Conservation (phyloP, 805 yeast genomes). For the Candida stauntonica region DNA sequence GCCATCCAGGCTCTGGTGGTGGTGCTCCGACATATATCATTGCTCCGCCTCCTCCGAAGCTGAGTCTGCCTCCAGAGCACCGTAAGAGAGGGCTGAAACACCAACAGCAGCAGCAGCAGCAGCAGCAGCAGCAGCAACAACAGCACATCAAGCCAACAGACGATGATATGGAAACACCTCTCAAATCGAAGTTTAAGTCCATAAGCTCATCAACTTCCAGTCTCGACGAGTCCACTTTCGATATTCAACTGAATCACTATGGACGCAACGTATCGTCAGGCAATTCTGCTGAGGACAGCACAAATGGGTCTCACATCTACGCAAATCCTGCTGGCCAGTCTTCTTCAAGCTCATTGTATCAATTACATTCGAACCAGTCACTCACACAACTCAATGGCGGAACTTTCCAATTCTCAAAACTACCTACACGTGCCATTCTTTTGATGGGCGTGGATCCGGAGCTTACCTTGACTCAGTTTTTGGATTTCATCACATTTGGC, state of each 20-base stretch:
- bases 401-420: slow-evolving; percentile 12
- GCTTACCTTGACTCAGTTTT: slow-evolving; percentile 28
- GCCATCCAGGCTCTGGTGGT: background rate
- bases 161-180: slow-evolving; percentile 6
- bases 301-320: slow-evolving; percentile 3
- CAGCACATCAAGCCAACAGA: background rate
- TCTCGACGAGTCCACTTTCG: slow-evolving; percentile 12
- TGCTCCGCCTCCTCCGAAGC: slow-evolving; percentile 23
- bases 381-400: slow-evolving; percentile 5
- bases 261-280: slow-evolving; percentile 8
- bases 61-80: slow-evolving; percentile 19
- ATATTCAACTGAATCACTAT: slow-evolving; percentile 5
- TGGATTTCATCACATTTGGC: slow-evolving; percentile 49
- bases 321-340: slow-evolving; percentile 8
- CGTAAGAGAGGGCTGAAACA: slow-evolving; percentile 11
- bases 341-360: slow-evolving; percentile 12
- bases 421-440: slow-evolving; percentile 26
- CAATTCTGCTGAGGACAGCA: slow-evolving; percentile 7
- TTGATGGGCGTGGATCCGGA: slow-evolving; percentile 19
- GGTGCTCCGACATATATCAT: slow-evolving; percentile 6
- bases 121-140: slow-evolving; percentile 1
- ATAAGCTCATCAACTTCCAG: slow-evolving; percentile 14
- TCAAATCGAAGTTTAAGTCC: slow-evolving; percentile 11
- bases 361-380: slow-evolving; percentile 9
- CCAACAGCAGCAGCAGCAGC: slow-evolving; percentile 5